phyloP scores from a whole-genome alignment of 371 early-diverging fungal genomes.

The Thermomucor indicae-seudaticae region DNA sequence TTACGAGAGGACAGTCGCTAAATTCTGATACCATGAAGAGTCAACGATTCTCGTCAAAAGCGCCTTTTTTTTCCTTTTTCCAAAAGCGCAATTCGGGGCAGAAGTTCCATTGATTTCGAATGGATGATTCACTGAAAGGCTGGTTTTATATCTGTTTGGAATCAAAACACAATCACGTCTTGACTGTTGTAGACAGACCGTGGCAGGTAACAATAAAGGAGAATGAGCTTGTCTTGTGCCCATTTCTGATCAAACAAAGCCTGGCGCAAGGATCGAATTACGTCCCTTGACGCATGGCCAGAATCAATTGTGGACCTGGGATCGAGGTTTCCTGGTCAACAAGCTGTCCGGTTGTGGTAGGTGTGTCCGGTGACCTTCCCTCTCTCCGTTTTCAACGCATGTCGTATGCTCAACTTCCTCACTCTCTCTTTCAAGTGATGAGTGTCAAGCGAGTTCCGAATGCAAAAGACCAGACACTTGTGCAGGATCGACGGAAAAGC shows the following conservation, averaged over 20 bases:
- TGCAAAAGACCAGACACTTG: conserved; percentile 2
- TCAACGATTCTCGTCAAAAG: too few relatives aligned
- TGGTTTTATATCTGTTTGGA: conserved; percentile 8
- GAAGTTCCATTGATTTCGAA: too few relatives aligned
- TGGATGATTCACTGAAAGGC: conserved; percentile 1
- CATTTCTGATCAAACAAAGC: not conserved
- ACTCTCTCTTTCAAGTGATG: conserved; percentile 7
- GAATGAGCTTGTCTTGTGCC: not conserved
- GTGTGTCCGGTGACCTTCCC: too few relatives aligned
- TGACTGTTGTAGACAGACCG: conserved; percentile 3
- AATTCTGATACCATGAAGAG: too few relatives aligned
- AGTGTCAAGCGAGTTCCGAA: conserved; percentile 2
- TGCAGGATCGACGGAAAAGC: conserved; percentile 2
- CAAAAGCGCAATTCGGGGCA: too few relatives aligned
- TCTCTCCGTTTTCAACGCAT: too few relatives aligned
- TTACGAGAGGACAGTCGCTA: too few relatives aligned
- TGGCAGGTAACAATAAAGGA: conserved; percentile 1
- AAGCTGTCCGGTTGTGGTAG: conserved; percentile 13
- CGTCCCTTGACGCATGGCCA: conserved; percentile 1
- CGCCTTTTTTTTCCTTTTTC: too few relatives aligned
- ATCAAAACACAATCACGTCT: conserved; percentile 6
- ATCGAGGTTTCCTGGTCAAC: conserved; percentile 10
- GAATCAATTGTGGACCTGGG: conserved; percentile 9
- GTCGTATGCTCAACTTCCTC: too few relatives aligned
- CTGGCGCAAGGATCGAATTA: conserved; percentile 11